Evolutionary conservation across 305 asterid genomes (phyloP), one percentile per base, ranked within the genome.

Genomic region (Fraxinus baroniana): DNA sequence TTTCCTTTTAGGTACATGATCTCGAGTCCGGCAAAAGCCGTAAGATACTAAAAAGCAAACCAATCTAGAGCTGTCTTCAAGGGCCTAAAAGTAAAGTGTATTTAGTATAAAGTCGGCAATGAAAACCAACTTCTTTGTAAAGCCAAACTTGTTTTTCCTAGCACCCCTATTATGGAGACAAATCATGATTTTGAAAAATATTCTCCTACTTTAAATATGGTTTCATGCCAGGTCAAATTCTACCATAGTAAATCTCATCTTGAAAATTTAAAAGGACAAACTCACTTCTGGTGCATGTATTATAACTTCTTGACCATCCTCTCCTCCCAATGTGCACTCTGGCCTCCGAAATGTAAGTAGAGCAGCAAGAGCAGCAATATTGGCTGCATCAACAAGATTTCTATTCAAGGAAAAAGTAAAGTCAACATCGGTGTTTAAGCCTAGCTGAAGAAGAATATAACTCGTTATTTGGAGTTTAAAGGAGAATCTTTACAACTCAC

Each of bases 301-400:
- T 83, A 85, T 91, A 81, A 96, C 94, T 88, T 92, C 97, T 83
- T 92, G 94, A 75, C 92, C 94, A 87, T 91, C 94, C 35, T 96
- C 98, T 70, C 95, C 97, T 84, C 96, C 98, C 82, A 93, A 79
- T 60, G 97, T 88, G 86, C 99, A 94, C 80, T 93, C 97, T 57
- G 97, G 97, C 86, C 99, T 91, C 84, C 97, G 94, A 81, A 90
- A 96, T 77, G 99, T 90, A 88, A 90, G 86, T 64, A 96, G 95
- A 81, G 98, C 93, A 81, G 98, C 95, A 89, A 96, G 86, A 78
- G 98, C 98, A 85, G 99, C 99, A 87, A 93, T 85, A 83, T 94
- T 96, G 85, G 98, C 97, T 55, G 97, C 97, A 88, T 94, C 99
- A 82, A 96, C 94, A 78, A 96, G 98, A 89, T 94, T 96, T 62